A percentile compares a stretch with the other conserved stretches of the same genome.
Evolutionary conservation across 768 basidiomycete species (phyloP).

Genomic region (Boletellus sp.): DNA sequence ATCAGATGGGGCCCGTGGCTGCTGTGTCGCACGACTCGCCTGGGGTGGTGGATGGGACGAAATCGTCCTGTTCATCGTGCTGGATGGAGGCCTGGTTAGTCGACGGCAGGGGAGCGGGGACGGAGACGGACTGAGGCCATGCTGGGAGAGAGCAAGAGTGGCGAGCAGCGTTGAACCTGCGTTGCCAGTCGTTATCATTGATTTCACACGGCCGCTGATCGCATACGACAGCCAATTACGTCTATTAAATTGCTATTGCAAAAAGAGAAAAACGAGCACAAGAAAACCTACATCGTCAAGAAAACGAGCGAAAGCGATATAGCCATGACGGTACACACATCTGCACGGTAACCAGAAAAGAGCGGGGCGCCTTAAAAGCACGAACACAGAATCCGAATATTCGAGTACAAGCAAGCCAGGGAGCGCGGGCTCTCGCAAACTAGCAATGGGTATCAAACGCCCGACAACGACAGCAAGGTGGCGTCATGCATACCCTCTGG

Average conservation of each 20-base stretch:
- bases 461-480: slow-evolving; percentile 13
- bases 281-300: slow-evolving; percentile 28
- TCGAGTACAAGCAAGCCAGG: slow-evolving; percentile 4
- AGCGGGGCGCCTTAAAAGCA: slow-evolving; percentile 26
- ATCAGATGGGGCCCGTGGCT: slow-evolving; percentile 16
- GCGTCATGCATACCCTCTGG: slow-evolving; percentile 42
- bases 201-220: slow-evolving; percentile 61
- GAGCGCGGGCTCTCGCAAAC: not conserved
- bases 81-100: slow-evolving; percentile 16
- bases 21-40: slow-evolving; percentile 37
- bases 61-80: slow-evolving; percentile 68
- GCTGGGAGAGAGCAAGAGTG: slow-evolving; percentile 23
- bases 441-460: slow-evolving; percentile 21
- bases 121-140: slow-evolving; percentile 52
- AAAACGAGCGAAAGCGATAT: slow-evolving; percentile 31
- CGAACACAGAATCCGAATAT: slow-evolving; percentile 9
- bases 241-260: slow-evolving; percentile 26
- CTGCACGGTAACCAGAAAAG: slow-evolving; percentile 18
- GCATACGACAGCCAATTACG: slow-evolving; percentile 6
- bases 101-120: not conserved
- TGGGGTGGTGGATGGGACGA: slow-evolving; percentile 64
- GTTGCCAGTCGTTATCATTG: slow-evolving; percentile 32
- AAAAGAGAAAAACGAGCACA: slow-evolving; percentile 9
- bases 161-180: slow-evolving; percentile 15
- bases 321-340: slow-evolving; percentile 20